These are phyloP conservation scores for Strobilomyces echinocephalus DNA, from an alignment of 768 basidiomycete genomes.

Conservation along the genomic window DNA sequence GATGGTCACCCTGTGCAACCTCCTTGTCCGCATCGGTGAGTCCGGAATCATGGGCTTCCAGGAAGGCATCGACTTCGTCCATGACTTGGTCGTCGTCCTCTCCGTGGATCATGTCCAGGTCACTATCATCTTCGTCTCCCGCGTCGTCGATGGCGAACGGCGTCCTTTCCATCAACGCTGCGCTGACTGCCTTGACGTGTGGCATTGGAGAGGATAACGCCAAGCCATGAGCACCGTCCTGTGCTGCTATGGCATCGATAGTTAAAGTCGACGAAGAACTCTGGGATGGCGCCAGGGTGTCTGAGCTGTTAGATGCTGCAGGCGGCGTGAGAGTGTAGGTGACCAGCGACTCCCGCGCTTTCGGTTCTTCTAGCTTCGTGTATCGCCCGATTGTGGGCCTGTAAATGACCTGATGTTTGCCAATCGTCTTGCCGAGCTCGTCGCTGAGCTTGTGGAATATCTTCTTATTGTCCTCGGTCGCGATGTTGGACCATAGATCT, in stretches of 20 bases:
- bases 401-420: constrained; percentile 82
- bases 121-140: constrained; percentile 58
- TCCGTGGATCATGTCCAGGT: constrained; percentile 47
- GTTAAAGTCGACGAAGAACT: constrained; percentile 49
- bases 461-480: constrained; percentile 89
- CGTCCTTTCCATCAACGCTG: constrained; percentile 85
- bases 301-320: constrained; percentile 36
- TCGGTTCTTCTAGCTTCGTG: constrained; percentile 81
- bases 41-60: constrained; percentile 89
- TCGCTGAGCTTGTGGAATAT: constrained; percentile 92
- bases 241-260: constrained; percentile 35
- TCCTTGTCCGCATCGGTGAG: constrained; percentile 75
- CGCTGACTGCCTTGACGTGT: constrained; percentile 70
- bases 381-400: constrained; percentile 83
- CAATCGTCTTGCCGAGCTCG: constrained; percentile 90
- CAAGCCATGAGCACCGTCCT: constrained; percentile 23
- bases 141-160: constrained; percentile 97
- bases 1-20: constrained; percentile 62
- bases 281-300: constrained; percentile 18
- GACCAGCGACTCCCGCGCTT: constrained; percentile 81
- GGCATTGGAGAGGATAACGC: constrained; percentile 44
- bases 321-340: constrained; percentile 60
- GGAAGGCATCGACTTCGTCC: constrained; percentile 94
- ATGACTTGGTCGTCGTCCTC: constrained; percentile 75
- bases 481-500: constrained; percentile 85